These are phyloP conservation scores for Eurotiales sp. DNA, from an alignment of 2,329 filamentous ascomycete genomes.

Conservation along the genomic window DNA sequence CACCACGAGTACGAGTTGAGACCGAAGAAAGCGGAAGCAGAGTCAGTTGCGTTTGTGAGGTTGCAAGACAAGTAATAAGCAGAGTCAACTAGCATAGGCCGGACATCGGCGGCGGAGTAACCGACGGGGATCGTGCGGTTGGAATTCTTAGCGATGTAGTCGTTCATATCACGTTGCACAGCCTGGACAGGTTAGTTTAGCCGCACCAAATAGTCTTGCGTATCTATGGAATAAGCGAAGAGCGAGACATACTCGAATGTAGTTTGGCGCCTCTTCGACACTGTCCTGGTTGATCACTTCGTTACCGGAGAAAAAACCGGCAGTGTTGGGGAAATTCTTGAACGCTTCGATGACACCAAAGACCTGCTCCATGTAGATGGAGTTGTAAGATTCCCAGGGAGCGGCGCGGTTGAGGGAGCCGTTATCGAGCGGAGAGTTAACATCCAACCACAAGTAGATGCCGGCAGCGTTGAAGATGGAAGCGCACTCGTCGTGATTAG, in stretches of 20 bases:
- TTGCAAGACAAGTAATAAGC: constrained; percentile 60
- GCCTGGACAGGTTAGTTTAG: no score
- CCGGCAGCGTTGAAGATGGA: constrained; percentile 64
- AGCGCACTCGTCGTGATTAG: constrained; percentile 60
- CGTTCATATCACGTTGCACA: constrained; percentile 64
- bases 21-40: constrained; percentile 61
- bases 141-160: constrained; percentile 60
- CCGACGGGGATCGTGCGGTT: constrained; percentile 61
- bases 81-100: constrained; percentile 57
- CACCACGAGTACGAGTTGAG: constrained; percentile 69
- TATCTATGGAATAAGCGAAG: no score
- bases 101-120: constrained; percentile 65
- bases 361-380: constrained; percentile 54
- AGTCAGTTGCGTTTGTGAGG: constrained; percentile 46
- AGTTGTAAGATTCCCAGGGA: constrained; percentile 54
- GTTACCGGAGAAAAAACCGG: constrained; percentile 66
- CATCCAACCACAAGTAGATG: constrained; percentile 64
- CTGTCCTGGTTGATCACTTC: constrained; percentile 64
- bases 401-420: constrained; percentile 55
- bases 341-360: constrained; percentile 64
- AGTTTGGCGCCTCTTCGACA: constrained; percentile 51
- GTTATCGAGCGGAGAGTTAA: constrained; percentile 58
- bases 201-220: no score
- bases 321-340: constrained; percentile 62
- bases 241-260: constrained; percentile 46